Conservation (phyloP, 306 rosid species). For the Morella rubra region DNA sequence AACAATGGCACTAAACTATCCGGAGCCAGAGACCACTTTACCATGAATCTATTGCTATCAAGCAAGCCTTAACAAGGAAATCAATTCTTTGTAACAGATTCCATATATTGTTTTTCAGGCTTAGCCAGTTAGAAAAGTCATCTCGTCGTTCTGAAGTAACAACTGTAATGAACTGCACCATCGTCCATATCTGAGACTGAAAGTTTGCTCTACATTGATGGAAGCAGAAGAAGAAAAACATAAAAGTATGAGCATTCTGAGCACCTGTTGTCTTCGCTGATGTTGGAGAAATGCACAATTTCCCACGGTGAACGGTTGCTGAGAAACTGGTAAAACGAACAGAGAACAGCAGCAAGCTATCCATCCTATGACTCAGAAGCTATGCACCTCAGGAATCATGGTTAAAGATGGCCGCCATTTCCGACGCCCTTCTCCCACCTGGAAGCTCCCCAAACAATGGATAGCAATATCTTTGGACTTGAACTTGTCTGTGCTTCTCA, state of each 20-base stretch:
- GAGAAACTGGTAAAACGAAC: constrained; percentile 18
- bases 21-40: neutral
- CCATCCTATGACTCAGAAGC: constrained; percentile 24
- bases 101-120: no score
- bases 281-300: neutral
- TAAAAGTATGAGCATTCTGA: neutral
- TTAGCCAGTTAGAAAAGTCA: no score
- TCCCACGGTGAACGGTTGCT: neutral
- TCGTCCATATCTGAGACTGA: neutral
- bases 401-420: constrained; percentile 62
- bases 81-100: no score
- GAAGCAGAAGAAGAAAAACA: constrained; percentile 21
- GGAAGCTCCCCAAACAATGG: constrained; percentile 17
- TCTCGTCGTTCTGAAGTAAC: no score
- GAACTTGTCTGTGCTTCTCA: constrained; percentile 43
- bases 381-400: constrained; percentile 48
- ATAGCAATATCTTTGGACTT: constrained; percentile 15
- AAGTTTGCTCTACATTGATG: neutral
- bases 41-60: neutral
- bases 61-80: neutral
- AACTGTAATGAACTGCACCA: neutral
- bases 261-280: neutral
- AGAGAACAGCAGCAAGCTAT: constrained; percentile 3
- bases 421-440: constrained; percentile 21
- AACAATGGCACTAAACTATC: neutral